Base-by-base conservation (phyloP, 2,329 filamentous ascomycete species). In the Colletotrichum sp. region DNA sequence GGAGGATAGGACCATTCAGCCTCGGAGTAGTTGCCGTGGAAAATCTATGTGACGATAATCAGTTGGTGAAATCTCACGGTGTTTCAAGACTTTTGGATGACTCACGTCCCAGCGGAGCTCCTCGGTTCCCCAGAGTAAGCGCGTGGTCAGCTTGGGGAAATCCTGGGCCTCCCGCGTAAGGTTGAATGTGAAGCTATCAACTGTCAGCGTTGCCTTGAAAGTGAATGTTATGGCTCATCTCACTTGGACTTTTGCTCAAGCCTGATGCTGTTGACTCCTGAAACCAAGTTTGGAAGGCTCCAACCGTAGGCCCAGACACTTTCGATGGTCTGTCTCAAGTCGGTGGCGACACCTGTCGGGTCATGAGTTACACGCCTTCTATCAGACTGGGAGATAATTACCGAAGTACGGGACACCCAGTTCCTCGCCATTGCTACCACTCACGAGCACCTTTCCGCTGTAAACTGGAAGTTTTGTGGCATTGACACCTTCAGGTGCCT, bases 1-100 rank as follows among this genome's bases (percentile, higher is more conserved):
- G 83, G 86, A 3, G 87, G 87, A 65, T 86, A 87, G 3, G 79
- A 70, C 87, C 87, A 89, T 30, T 84, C 78, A 2, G 77, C 74
- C 66, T 87, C 85, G 3, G 80, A 80, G 81, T 84, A 88, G 28
- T 80, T 78, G 7, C 71, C 76, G 3, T 84, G 81, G 73, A 86
- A 87, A 34, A 88, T 85, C 67, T 74, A 8, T 10, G 4, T 2
- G 7, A 28, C 10, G 1, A 5, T 2, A 16, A 3, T 66, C 2
- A 59, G 48, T n/a, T 26, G 13, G 34, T 0, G 12, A 7, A 0
- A 7, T 9, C 0, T 26, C 13, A 2, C 4, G 5, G 3, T 16
- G 5, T 28, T 58, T 28, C 8, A 12, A 3, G 4, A 4, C 16
- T 21, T 2, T 13, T 26, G 16, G 1, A 26, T 7, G 1, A 56